Evolutionary conservation across 805 yeast genomes (phyloP), one percentile per base, ranked within the genome.

Genomic region (Nakazawaea molendinolei): DNA sequence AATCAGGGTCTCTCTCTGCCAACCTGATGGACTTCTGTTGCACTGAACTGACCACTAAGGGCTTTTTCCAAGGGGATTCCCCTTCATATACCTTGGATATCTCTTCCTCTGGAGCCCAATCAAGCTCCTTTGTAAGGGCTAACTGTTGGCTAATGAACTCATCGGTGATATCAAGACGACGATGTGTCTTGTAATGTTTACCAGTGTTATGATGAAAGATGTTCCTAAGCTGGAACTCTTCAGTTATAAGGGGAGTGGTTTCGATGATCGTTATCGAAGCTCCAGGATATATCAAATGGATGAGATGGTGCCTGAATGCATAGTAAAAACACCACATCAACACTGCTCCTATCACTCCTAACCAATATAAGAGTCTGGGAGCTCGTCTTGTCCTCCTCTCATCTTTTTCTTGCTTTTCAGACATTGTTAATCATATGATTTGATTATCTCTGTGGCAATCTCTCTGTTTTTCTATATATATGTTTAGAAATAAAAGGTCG

Each of bases 151-250:
- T 15, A 7, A 71, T 43, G 43, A 63, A 67, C 28, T 53, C 56
- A 0, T 59, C 58, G 0, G 77, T 71, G 8, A 74, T 55, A 44
- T 76, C 81, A 31, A 77, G 50, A 34, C 80, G 54, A 16, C 68
- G 57, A 46, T 73, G 80, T 0, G 55, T 43, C 18, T 54, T 57
- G 31, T 63, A 58, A 36, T 63, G 44, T n/a, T 48, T 38, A 8
- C 73, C 74, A 0, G 79, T 64, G 34, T 75, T 76, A 47, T 75
- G 81, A 48, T 79, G 86, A 47, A 61, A 75, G 4, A 79, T 67
- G 48, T 79, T 86, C 45, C 65, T 75, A 19, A 79, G 43, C n/a
- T 48, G 46, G 43, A 63, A 61, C 28, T 28, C 19, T 5, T 36
- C 34, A 23, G 8, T n/a, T 5, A 9, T 4, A 9, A 21, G 23